phyloP scores from a whole-genome alignment of 2,329 filamentous ascomycete genomes.

The Penicillium sp. region DNA sequence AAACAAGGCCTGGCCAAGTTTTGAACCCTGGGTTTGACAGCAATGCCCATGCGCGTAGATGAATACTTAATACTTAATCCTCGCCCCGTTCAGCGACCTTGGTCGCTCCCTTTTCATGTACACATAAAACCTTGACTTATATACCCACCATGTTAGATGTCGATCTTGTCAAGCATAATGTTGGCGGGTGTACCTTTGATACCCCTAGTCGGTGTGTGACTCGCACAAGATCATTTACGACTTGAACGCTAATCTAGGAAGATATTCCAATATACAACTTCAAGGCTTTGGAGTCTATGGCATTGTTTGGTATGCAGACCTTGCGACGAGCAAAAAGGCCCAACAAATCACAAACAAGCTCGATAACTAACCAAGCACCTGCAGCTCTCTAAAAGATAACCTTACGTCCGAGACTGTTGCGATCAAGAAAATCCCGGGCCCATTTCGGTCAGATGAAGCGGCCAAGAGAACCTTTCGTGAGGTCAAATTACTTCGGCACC shows the following conservation, averaged over 20 bases:
- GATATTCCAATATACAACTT: constrained; percentile 94
- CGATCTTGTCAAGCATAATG: background rate
- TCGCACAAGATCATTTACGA: background rate
- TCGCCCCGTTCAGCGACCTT: background rate
- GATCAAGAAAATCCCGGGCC: constrained; percentile 99
- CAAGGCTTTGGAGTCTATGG: constrained; percentile 99
- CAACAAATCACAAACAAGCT: constrained; percentile 10
- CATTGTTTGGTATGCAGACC: constrained; percentile 79
- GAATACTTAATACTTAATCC: background rate
- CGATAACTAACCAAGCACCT: background rate
- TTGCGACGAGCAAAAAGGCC: background rate
- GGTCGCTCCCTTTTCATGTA: background rate
- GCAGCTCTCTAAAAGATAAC: constrained; percentile 92
- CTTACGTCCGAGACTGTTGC: constrained; percentile 94
- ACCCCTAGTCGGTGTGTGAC: background rate
- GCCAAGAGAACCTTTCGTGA: constrained; percentile 97
- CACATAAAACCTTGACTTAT: background rate
- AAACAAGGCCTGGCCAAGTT: background rate
- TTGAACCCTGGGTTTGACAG: background rate
- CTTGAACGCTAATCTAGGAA: constrained; percentile 38
- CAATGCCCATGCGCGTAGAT: background rate
- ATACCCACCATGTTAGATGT: background rate
- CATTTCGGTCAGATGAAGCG: constrained; percentile 96
- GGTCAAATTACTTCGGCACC: constrained; percentile 92
- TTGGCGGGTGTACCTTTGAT: background rate